A percentile compares a stretch with the other conserved stretches of the same genome.
phyloP scores from a whole-genome alignment of 139 green algal species.

The Micractinium conductrix region DNA sequence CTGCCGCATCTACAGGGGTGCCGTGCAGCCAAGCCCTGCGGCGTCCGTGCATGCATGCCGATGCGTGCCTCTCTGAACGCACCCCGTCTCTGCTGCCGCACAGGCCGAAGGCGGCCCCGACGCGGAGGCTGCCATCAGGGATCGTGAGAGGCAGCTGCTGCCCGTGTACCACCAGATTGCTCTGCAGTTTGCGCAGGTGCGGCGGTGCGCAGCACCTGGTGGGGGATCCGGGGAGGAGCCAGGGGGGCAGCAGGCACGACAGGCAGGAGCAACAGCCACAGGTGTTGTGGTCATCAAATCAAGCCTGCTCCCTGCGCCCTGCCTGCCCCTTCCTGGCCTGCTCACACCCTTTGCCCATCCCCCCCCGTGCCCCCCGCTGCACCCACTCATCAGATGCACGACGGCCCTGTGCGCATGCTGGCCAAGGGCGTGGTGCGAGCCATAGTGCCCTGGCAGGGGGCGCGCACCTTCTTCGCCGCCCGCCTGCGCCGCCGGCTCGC shows the following conservation, averaged over 20 bases:
- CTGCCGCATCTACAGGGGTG: background rate
- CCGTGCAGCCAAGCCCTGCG: no score
- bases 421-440: slow-evolving; percentile 89
- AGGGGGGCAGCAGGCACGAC: no score
- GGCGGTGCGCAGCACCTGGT: background rate
- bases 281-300: no score
- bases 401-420: slow-evolving; percentile 94
- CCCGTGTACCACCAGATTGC: slow-evolving; percentile 90
- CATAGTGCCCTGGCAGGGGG: slow-evolving; percentile 87
- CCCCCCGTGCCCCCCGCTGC: background rate
- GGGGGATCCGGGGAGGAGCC: no score
- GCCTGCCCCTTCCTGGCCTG: no score
- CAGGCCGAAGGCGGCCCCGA: slow-evolving; percentile 30
- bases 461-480: slow-evolving; percentile 84
- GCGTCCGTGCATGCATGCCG: no score
- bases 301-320: no score
- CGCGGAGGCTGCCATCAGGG: slow-evolving; percentile 57
- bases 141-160: slow-evolving; percentile 79
- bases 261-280: no score
- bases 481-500: slow-evolving; percentile 80
- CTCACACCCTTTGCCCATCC: no score
- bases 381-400: slow-evolving; percentile 81
- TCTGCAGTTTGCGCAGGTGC: slow-evolving; percentile 87
- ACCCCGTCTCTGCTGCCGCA: background rate
- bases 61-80: background rate